Conservation (phyloP, 805 yeast genomes). For the Yamadazyma paraphyllophila region DNA sequence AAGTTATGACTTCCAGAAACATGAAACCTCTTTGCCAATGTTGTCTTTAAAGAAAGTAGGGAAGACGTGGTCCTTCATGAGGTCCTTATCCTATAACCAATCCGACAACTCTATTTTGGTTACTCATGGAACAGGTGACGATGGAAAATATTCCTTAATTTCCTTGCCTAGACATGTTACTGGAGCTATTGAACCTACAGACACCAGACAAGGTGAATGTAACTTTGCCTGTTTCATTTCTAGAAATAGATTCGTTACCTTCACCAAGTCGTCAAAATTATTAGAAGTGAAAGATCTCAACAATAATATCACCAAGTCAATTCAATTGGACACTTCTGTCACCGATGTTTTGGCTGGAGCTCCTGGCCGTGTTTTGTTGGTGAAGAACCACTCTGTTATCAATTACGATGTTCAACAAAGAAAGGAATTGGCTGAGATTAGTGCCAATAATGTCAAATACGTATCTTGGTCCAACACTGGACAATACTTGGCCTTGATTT, state of each 20-base stretch:
- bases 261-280: slow-evolving; percentile 58
- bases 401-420: slow-evolving; percentile 92
- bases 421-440: slow-evolving; percentile 66
- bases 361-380: slow-evolving; percentile 77
- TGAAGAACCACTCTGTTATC: slow-evolving; percentile 70
- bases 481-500: slow-evolving; percentile 78
- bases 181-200: slow-evolving; percentile 93
- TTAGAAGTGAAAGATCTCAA: slow-evolving; percentile 81
- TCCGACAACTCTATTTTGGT: slow-evolving; percentile 84
- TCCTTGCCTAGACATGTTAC: slow-evolving; percentile 80
- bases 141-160: slow-evolving; percentile 68
- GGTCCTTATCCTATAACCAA: slow-evolving; percentile 86
- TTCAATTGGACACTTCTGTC: slow-evolving; percentile 65
- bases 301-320: slow-evolving; percentile 77
- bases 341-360: slow-evolving; percentile 74
- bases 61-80: slow-evolving; percentile 79
- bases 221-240: slow-evolving; percentile 88
- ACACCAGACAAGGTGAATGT: slow-evolving; percentile 75
- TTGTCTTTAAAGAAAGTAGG: slow-evolving; percentile 83
- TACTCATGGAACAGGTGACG: slow-evolving; percentile 71
- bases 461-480: slow-evolving; percentile 88
- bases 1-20: slow-evolving; percentile 64
- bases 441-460: slow-evolving; percentile 79
- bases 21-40: slow-evolving; percentile 71
- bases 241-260: slow-evolving; percentile 89